Evolutionary conservation across 345 rosid genomes (phyloP), one percentile per base, ranked within the genome.

Genomic region (Eucalyptus erythrocorys): DNA sequence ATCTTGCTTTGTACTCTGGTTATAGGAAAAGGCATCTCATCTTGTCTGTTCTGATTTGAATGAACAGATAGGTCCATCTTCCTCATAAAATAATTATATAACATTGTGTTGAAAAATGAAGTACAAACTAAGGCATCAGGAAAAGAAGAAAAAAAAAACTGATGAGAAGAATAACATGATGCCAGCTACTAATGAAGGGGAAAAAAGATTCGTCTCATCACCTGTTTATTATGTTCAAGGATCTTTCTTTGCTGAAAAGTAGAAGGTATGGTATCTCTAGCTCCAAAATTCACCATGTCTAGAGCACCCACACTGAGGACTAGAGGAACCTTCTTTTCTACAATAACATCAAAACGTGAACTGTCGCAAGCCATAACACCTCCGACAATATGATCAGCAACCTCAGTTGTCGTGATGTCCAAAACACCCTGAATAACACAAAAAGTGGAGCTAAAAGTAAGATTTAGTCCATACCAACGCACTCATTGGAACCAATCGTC

Each of bases 281-380:
- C 88, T 89, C 98, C 99, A 93, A 97, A 97, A 91, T 95, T 97
- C 90, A 95, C 99, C 98, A 95, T 96, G 92, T 97, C 99, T 91
- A 97, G 93, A 81, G 99, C 99, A 80, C 99, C 99, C 9, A 95
- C 94, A 86, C 99, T 97, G 87, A 97, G 91, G 59, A 97, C 98
- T 89, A 96, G 92, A 50, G 99, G 99, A 90, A 97, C 92, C 90
- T 94, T 95, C 93, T 92, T 94, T 91, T 97, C 97, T 86, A 95
- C 91, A 71, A 93, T 93, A 51, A 92, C 94, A 92, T 96, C 95
- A 88, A 96, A 97, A 68, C 98, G 98, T 82, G 96, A 96, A 90
- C 93, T 92, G 91, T 97, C 94, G 90, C 99, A 96, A 87, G 99
- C 97, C 98, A 96, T 96, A 89, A 95, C 96, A 84, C 99, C 99